Base-by-base conservation (phyloP, 2,329 filamentous ascomycete species). In the Clarireedia sp. region DNA sequence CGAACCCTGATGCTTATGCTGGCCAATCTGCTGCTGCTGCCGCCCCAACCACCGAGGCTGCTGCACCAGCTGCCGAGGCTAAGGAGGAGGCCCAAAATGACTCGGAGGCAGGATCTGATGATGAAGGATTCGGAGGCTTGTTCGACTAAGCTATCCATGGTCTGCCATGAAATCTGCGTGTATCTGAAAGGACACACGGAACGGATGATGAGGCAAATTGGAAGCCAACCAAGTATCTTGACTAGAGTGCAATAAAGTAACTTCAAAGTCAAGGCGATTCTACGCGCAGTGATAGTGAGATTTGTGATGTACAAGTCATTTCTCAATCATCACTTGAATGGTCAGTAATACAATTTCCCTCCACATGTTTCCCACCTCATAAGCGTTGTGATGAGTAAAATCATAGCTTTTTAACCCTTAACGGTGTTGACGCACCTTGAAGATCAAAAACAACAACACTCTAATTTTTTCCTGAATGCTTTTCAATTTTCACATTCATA, bases 1-100 rank as follows among this genome's bases (percentile, higher is more conserved):
- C 90, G 78, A 97, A 99, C 85, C 95, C 95, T 67, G 94, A 99
- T 55, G 90, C 90, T 55, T 99, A 97, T 75, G 94, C 92, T 63
- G 86, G 85, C 56, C 78, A 82, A 55, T 75, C 75, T 52, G 71
- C 75, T 48, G 73, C 74, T 59, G 76, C 74, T 60, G 74, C 73
- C 54, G 78, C 76, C 60, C 77, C 73, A 54, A 76, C 74, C 53
- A 73, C 75, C 53, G 77, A 60, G 77, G 12, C 29, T 12, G 29
- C 29, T 33, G 29, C 29, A 33, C 29, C 29, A 41, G 38, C 73
- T 55, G 76, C 74, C 52, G 73, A 75, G 53, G 76, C 78, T 61
- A 77, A 80, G 66, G 78, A 82, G 69, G 77, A 83, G 70, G 78
- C 83, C 71, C 79, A 83, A 68, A 81, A 85, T 68, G 79, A 82